Conservation (phyloP, 2,329 filamentous ascomycete species). For the Plenodomus lindquistii region DNA sequence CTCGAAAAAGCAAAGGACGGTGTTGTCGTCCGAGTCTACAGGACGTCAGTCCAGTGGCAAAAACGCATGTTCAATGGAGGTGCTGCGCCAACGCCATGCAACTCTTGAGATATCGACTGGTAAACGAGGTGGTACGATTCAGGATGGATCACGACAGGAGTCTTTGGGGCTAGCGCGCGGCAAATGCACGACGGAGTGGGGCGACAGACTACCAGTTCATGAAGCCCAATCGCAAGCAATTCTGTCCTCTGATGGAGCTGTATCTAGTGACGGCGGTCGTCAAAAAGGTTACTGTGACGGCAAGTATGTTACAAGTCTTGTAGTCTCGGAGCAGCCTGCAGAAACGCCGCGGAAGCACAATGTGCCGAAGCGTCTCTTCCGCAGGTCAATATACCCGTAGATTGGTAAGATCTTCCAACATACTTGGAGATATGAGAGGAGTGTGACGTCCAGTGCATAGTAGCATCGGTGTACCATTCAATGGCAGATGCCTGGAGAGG, state of each 20-base stretch:
- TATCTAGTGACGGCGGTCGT: not conserved
- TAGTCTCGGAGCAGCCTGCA: not conserved
- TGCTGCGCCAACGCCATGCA: not conserved
- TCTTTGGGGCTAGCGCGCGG: not conserved
- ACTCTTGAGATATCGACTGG: not conserved
- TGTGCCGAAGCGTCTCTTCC: not conserved
- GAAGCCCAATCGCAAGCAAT: not conserved
- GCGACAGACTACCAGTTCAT: not conserved
- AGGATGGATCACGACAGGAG: too few relatives aligned
- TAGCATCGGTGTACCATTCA: not conserved
- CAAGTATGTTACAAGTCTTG: not conserved
- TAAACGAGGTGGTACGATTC: too few relatives aligned
- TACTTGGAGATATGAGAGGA: not conserved
- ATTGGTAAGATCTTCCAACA: not conserved
- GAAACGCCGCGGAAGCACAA: not conserved
- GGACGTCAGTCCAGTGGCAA: too few relatives aligned
- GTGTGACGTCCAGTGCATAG: not conserved
- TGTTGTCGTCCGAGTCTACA: not conserved
- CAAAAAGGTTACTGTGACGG: not conserved
- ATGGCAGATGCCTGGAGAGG: too few relatives aligned
- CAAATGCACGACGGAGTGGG: too few relatives aligned
- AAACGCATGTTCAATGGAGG: too few relatives aligned
- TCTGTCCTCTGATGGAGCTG: not conserved
- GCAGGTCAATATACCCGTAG: not conserved
- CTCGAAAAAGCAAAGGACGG: not conserved